Evolutionary conservation across 768 basidiomycete genomes (phyloP).

Genomic region (Lepiota subincarnata): DNA sequence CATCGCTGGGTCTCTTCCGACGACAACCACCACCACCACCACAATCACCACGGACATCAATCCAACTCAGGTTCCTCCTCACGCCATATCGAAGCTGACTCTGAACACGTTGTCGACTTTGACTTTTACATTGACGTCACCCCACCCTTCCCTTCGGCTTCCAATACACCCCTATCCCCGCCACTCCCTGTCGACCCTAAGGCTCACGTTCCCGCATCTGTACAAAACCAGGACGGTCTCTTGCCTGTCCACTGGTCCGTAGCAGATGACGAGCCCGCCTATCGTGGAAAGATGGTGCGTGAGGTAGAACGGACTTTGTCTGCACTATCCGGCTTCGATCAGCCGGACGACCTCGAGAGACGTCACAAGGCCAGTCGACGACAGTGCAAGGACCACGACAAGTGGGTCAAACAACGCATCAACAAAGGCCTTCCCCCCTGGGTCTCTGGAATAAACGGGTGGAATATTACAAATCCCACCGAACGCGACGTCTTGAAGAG

Average conservation of each 20-base stretch:
- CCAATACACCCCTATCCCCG: neutral
- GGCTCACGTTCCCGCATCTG: neutral
- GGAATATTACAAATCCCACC: neutral
- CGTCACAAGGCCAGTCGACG: slow-evolving; percentile 34
- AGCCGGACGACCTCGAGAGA: neutral
- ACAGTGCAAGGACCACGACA: slow-evolving; percentile 39
- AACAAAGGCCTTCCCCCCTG: slow-evolving; percentile 50
- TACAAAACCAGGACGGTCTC: slow-evolving; percentile 17
- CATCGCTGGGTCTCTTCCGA: slow-evolving; percentile 40
- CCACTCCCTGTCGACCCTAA: neutral
- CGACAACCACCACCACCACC: slow-evolving; percentile 30
- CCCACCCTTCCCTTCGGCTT: slow-evolving; percentile 12
- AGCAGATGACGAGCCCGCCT: slow-evolving; percentile 59
- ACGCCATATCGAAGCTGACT: slow-evolving; percentile 40
- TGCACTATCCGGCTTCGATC: slow-evolving; percentile 10
- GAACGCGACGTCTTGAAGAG: slow-evolving; percentile 38
- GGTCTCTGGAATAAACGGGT: slow-evolving; percentile 22
- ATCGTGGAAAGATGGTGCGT: slow-evolving; percentile 57
- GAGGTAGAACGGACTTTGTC: slow-evolving; percentile 40
- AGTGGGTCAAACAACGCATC: slow-evolving; percentile 41
- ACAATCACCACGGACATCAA: slow-evolving; percentile 14
- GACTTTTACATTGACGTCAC: slow-evolving; percentile 59
- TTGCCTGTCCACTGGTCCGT: slow-evolving; percentile 53
- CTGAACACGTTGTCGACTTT: slow-evolving; percentile 61
- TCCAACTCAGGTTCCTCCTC: neutral